A percentile compares a stretch with the other conserved stretches of the same genome.
phyloP scores from a whole-genome alignment of 352 stramenopile species.

The Blastocystis sp. region DNA sequence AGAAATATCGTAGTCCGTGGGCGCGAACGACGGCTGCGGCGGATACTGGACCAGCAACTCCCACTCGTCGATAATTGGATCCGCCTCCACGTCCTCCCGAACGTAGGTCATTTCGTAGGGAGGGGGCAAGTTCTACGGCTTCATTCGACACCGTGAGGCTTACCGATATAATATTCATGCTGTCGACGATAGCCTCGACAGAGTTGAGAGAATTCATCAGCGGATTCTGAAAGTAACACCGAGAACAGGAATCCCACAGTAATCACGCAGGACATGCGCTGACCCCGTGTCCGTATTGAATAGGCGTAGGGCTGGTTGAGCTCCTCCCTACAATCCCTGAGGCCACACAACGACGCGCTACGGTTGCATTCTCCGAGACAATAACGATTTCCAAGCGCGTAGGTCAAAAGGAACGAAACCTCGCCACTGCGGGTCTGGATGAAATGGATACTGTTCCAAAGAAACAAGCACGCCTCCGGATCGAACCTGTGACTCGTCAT shows the following conservation, averaged over 20 bases:
- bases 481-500: background rate
- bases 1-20: slow-evolving; percentile 2
- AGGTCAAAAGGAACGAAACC: no score
- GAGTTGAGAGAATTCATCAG: slow-evolving; percentile 61
- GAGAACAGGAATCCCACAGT: background rate
- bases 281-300: background rate
- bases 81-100: background rate
- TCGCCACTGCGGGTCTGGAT: no score
- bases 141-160: no score
- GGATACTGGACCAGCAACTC: slow-evolving; percentile 21
- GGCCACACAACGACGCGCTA: background rate
- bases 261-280: slow-evolving; percentile 17
- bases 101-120: background rate
- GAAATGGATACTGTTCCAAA: background rate
- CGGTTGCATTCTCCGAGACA: slow-evolving; percentile 1
- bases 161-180: slow-evolving; percentile 41
- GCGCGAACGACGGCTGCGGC: slow-evolving; percentile 12
- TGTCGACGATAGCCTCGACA: slow-evolving; percentile 50
- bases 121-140: background rate
- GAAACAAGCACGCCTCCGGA: background rate
- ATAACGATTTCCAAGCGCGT: no score
- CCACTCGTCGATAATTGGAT: background rate
- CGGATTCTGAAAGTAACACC: slow-evolving; percentile 28
- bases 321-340: background rate
- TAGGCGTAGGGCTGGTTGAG: slow-evolving; percentile 16